Evolutionary conservation across 768 basidiomycete species (phyloP).

Genomic region (Stropharia rugosoannulata): DNA sequence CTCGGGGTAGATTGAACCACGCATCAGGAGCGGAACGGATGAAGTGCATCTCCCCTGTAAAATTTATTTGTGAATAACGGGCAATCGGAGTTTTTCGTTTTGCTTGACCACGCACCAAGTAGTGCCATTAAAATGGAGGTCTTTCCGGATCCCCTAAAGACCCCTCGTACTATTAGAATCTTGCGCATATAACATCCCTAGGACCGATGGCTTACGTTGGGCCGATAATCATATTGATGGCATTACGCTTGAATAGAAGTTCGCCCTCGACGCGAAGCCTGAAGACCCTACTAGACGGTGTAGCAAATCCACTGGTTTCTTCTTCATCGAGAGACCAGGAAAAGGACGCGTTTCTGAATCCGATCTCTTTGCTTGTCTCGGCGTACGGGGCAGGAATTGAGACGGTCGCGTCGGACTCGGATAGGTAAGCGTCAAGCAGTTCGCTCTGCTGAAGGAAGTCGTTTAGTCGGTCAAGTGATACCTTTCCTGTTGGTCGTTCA

Average conservation of each 20-base stretch:
- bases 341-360: constrained; percentile 42
- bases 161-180: not conserved
- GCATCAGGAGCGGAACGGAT: constrained; percentile 45
- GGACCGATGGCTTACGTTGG: constrained; percentile 35
- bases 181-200: not conserved
- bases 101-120: constrained; percentile 26
- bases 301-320: constrained; percentile 23
- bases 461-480: constrained; percentile 7
- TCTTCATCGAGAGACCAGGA: constrained; percentile 24
- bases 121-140: constrained; percentile 62
- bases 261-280: constrained; percentile 51
- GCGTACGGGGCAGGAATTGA: not conserved
- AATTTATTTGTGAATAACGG: constrained; percentile 41
- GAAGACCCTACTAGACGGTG: constrained; percentile 48
- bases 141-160: constrained; percentile 44
- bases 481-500: constrained; percentile 23
- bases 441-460: constrained; percentile 35
- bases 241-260: constrained; percentile 50
- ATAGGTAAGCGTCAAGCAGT: constrained; percentile 33
- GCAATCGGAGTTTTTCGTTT: not conserved
- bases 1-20: constrained; percentile 66
- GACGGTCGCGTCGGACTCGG: not conserved
- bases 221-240: constrained; percentile 59
- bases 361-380: constrained; percentile 23
- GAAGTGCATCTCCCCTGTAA: constrained; percentile 61